phyloP scores from a whole-genome alignment of 306 rosid species.

The Malus sylvestris region DNA sequence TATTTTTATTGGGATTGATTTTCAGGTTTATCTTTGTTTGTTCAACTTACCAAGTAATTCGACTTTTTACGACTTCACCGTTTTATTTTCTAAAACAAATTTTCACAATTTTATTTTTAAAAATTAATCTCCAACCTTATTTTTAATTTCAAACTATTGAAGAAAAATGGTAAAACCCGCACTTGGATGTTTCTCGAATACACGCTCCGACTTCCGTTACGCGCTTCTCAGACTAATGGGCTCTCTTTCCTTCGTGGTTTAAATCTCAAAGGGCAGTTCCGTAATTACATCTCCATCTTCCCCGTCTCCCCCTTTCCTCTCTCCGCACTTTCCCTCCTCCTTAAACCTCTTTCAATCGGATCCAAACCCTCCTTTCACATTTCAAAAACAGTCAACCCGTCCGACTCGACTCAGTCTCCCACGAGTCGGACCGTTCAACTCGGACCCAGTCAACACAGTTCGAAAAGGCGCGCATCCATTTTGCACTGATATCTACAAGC shows the following conservation, averaged over 20 bases:
- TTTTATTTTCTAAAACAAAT: too few relatives aligned
- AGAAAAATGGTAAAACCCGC: too few relatives aligned
- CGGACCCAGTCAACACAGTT: not conserved
- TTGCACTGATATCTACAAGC: not conserved
- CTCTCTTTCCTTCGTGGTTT: not conserved
- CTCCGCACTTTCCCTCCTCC: not conserved
- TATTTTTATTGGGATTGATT: too few relatives aligned
- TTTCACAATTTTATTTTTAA: too few relatives aligned
- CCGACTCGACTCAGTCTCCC: constrained; percentile 1
- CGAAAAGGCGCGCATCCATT: not conserved
- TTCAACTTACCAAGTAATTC: too few relatives aligned
- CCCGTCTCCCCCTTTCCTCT: not conserved
- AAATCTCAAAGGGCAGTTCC: not conserved
- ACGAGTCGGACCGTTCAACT: constrained; percentile 3
- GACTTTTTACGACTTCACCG: too few relatives aligned
- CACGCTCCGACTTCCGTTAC: not conserved
- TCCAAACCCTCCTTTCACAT: constrained; percentile 1
- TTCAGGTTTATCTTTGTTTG: too few relatives aligned
- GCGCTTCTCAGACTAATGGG: not conserved
- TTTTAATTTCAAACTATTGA: too few relatives aligned
- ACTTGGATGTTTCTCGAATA: too few relatives aligned
- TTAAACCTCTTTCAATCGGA: constrained; percentile 1
- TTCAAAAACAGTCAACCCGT: constrained; percentile 2
- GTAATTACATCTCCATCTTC: not conserved
- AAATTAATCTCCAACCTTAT: too few relatives aligned